Evolutionary conservation across 257 asterid species (phyloP).

Genomic region (Solanum bulbocastanum): DNA sequence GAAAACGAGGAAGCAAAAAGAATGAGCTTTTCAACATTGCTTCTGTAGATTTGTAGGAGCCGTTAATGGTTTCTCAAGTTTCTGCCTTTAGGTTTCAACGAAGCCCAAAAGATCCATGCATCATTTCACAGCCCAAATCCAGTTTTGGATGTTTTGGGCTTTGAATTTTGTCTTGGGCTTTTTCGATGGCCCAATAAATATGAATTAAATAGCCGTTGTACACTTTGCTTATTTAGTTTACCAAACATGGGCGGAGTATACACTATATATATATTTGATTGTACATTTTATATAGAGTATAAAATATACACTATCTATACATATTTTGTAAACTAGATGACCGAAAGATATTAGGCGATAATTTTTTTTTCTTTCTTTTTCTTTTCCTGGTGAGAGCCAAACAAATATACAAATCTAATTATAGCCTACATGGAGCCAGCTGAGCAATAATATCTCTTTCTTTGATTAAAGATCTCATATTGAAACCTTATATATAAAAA

Average conservation of each 20-base stretch:
- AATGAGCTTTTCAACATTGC: conserved; percentile 34
- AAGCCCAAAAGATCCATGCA: neutral
- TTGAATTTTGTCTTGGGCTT: neutral
- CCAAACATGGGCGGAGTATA: no score
- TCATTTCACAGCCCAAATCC: neutral
- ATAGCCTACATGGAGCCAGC: neutral
- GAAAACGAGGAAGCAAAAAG: conserved; percentile 24
- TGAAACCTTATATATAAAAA: no score
- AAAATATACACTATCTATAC: no score
- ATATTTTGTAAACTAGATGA: no score
- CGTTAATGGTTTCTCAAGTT: neutral
- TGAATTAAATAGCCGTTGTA: neutral
- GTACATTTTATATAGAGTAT: no score
- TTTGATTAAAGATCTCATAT: no score
- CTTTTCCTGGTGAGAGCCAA: neutral
- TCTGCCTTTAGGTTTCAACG: neutral
- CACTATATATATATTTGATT: no score
- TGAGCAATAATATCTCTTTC: neutral
- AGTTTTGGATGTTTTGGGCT: neutral
- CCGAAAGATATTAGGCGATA: no score
- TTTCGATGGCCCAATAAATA: neutral
- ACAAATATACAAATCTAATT: neutral
- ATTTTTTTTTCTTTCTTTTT: no score
- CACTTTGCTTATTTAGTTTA: neutral
- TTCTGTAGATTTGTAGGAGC: neutral